These are phyloP conservation scores for Wallacemonas sp. DNA, from an alignment of 208 protist species.

Conservation along the genomic window DNA sequence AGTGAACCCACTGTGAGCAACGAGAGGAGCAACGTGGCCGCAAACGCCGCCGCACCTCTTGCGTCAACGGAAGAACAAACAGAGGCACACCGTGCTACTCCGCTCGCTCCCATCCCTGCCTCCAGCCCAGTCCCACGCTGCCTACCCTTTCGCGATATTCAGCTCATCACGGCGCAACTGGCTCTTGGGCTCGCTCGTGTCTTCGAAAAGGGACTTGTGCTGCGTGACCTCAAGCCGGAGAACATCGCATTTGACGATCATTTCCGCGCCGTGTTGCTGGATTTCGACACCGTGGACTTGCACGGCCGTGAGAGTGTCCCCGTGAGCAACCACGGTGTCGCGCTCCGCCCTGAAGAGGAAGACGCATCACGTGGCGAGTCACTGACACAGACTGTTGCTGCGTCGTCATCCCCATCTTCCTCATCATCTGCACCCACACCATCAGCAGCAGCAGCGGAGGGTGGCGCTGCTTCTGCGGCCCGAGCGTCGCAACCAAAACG, in stretches of 20 bases:
- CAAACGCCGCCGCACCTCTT: neutral
- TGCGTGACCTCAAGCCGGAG: conserved; percentile 91
- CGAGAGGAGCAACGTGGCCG: too few relatives aligned
- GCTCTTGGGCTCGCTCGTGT: conserved; percentile 56
- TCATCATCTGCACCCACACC: neutral
- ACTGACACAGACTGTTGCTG: too few relatives aligned
- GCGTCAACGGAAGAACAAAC: neutral
- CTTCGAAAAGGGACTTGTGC: conserved; percentile 60
- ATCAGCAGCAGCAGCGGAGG: neutral
- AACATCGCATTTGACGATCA: conserved; percentile 86
- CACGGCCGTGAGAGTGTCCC: conserved; percentile 24
- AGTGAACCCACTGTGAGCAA: too few relatives aligned
- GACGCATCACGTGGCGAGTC: neutral
- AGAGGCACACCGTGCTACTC: neutral
- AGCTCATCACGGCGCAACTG: conserved; percentile 85
- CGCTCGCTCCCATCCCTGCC: conserved; percentile 21
- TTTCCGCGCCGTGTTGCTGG: conserved; percentile 77
- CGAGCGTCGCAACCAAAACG: conserved; percentile 25
- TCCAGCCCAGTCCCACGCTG: conserved; percentile 42
- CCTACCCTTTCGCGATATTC: conserved; percentile 78
- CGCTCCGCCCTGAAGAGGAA: conserved; percentile 23
- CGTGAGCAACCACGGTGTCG: conserved; percentile 52
- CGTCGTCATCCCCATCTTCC: too few relatives aligned
- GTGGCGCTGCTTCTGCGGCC: neutral
- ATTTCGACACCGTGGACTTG: conserved; percentile 89